Base-by-base conservation (phyloP, 768 basidiomycete genomes). In the Hericium erinaceus region DNA sequence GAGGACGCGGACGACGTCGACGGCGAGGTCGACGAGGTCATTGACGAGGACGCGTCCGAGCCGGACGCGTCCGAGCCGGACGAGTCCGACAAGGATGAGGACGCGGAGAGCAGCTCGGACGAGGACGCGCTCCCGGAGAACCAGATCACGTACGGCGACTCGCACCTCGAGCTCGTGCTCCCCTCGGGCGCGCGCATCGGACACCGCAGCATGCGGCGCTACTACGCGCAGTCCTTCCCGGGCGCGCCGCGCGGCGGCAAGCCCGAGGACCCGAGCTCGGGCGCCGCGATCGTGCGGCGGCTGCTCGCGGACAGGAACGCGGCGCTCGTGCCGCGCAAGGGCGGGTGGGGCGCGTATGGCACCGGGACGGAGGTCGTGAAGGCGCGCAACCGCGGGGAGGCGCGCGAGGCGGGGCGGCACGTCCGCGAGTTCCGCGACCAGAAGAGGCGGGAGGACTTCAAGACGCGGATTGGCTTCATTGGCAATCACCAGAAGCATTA, bases 361-460 rank as follows among this genome's bases (percentile, higher is more conserved):
- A 73, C 73, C 10, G 93, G 92, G 1, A 85, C 80, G 8, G 82
- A 92, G 37, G 87, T 94, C 10, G 80, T 98, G 60, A 91, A 87
- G 69, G 95, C 93, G 20, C 79, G 92, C 54, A 98, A 98, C 74
- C 80, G 79, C n/a, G 97, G 97, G 2, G 95, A 98, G 73, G 97
- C 97, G 13, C 81, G 81, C 62, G 88, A 98, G 70, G 95, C 95
- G 20, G 92, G 87, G 13, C 80, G 91, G 49, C 91, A 95, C 70
- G 80, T 91, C 1, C 77, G 84, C 56, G 88, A 93, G 66, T 89
- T 88, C 74, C 77, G 87, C 60, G 95, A 97, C 67, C 84, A 89
- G 68, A 81, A 76, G 64, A 76, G 82, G 53, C 79, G 81, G 59
- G 89, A 95, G 67, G 81, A 87, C 39, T 93, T 92, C 78, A 92